phyloP scores from a whole-genome alignment of 257 asterid species.

The Solanum chmielewskii region DNA sequence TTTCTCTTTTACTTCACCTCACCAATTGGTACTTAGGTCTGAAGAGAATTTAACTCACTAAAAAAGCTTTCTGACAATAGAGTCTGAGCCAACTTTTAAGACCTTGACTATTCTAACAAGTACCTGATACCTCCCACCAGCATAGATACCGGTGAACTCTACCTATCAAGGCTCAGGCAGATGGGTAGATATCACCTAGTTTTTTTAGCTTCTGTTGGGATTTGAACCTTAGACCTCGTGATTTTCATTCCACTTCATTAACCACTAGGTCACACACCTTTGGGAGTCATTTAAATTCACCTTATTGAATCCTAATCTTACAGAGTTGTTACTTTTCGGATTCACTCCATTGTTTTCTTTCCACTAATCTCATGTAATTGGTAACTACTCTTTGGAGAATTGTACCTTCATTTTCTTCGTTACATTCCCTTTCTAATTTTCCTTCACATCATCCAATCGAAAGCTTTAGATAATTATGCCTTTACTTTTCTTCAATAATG shows the following conservation, averaged over 20 bases:
- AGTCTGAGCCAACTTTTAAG: neutral
- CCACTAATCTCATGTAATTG: neutral
- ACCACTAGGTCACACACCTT: neutral
- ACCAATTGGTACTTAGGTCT: neutral
- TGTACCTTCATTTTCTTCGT: neutral
- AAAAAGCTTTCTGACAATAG: neutral
- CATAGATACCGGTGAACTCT: neutral
- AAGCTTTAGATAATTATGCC: neutral
- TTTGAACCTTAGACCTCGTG: neutral
- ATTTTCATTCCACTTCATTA: neutral
- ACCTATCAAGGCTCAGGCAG: neutral
- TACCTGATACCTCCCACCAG: neutral
- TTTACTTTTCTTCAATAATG: neutral
- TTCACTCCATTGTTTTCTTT: neutral
- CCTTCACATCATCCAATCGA: neutral
- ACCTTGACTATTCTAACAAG: neutral
- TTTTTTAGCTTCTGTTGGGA: neutral
- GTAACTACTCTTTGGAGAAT: neutral
- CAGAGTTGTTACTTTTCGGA: neutral
- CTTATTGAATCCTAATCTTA: neutral
- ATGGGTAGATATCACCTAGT: neutral
- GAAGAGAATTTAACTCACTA: neutral
- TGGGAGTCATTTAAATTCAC: neutral
- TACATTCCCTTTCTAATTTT: neutral
- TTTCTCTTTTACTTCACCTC: neutral